Evolutionary conservation across 257 asterid species (phyloP).

Genomic region (Eustoma russellianum): DNA sequence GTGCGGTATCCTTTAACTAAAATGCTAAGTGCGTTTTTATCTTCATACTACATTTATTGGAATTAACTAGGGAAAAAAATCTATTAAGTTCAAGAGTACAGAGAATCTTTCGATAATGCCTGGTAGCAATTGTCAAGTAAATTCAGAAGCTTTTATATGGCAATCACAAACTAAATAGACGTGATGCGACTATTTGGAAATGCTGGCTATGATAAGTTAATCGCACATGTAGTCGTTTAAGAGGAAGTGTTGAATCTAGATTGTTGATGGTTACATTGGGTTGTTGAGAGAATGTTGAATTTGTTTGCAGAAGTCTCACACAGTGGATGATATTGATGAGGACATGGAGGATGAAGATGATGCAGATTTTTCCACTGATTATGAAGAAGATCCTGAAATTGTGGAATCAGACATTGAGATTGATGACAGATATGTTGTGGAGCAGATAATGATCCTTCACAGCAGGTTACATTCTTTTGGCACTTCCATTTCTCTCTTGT

Average conservation of each 20-base stretch:
- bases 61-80: too few relatives aligned
- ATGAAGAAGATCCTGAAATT: slow-evolving; percentile 82
- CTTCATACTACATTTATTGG: too few relatives aligned
- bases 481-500: not conserved
- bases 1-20: too few relatives aligned
- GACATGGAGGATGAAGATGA: slow-evolving; percentile 47
- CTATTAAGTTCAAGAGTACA: too few relatives aligned
- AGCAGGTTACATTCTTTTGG: slow-evolving; percentile 36
- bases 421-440: slow-evolving; percentile 71
- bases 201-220: too few relatives aligned
- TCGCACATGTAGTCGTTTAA: too few relatives aligned
- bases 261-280: not conserved
- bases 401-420: slow-evolving; percentile 88
- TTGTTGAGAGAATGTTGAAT: not conserved
- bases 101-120: too few relatives aligned
- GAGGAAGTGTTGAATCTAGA: not conserved
- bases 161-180: too few relatives aligned
- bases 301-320: slow-evolving; percentile 42
- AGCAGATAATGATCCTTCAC: slow-evolving; percentile 82
- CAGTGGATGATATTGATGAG: slow-evolving; percentile 64
- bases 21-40: too few relatives aligned
- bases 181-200: too few relatives aligned
- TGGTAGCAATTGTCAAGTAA: too few relatives aligned
- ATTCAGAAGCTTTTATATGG: too few relatives aligned
- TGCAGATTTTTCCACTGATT: slow-evolving; percentile 37